Evolutionary conservation across 2,329 filamentous ascomycete genomes (phyloP).

Genomic region (Byssoonygena ceratinophila): DNA sequence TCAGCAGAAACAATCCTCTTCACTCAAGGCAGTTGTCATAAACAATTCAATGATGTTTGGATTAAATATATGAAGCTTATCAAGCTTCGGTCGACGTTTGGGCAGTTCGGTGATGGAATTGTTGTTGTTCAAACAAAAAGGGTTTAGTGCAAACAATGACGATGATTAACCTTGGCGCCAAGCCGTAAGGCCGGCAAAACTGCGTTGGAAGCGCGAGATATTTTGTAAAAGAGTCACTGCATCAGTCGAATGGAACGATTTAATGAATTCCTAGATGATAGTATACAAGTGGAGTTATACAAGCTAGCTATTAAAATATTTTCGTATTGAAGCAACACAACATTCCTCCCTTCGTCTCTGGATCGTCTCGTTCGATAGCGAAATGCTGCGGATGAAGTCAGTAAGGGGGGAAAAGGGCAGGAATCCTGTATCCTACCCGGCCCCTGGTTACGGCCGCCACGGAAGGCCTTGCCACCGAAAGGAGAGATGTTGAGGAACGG

Average conservation of each 20-base stretch:
- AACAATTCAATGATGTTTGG: neutral
- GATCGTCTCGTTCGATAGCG: no score
- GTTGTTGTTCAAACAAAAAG: constrained; percentile 4
- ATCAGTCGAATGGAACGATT: no score
- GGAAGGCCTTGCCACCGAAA: constrained; percentile 52
- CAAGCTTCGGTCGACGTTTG: no score
- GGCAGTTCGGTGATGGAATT: neutral
- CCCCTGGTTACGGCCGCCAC: neutral
- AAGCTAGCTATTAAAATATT: neutral
- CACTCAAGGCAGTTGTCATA: no score
- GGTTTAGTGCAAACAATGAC: neutral
- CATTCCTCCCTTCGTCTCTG: no score
- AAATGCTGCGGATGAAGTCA: no score
- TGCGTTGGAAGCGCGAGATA: no score
- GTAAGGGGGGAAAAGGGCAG: no score
- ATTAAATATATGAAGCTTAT: no score
- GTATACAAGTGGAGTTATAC: neutral
- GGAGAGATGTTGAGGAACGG: constrained; percentile 59
- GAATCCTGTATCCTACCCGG: no score
- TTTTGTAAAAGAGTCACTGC: no score
- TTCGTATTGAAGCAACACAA: neutral
- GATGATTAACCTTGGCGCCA: neutral
- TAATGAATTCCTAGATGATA: no score
- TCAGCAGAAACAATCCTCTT: neutral
- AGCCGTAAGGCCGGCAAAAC: neutral